Conservation (phyloP, 495 filamentous ascomycete genomes). For the Stereocaulon alpinum region DNA sequence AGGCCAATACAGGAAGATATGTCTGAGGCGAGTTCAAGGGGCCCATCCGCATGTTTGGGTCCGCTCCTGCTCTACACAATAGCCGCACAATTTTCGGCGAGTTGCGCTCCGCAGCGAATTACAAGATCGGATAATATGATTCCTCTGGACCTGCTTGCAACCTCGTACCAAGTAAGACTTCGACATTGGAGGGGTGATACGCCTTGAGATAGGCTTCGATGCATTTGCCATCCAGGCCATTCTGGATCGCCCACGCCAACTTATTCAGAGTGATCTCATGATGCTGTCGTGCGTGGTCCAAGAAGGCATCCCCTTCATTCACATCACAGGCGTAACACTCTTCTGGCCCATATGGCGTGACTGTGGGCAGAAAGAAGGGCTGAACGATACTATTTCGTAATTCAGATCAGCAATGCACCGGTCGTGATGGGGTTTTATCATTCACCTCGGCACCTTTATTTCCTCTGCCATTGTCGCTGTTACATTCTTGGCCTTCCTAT, state of each 20-base stretch:
- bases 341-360: not conserved
- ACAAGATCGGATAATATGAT: conserved; percentile 9
- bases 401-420: too few species aligned
- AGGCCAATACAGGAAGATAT: conserved; percentile 8
- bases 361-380: conserved; percentile 5
- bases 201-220: conserved; percentile 14
- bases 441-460: too few species aligned
- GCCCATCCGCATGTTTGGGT: not conserved
- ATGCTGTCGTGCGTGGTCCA: conserved; percentile 10
- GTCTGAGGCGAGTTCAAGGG: not conserved
- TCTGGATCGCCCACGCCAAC: conserved; percentile 16
- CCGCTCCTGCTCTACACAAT: conserved; percentile 15
- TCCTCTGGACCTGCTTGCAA: not conserved
- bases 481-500: too few species aligned
- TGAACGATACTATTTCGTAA: not conserved
- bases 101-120: conserved; percentile 18
- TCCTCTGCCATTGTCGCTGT: too few species aligned
- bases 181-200: not conserved
- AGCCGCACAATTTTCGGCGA: conserved; percentile 12
- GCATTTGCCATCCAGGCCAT: conserved; percentile 5
- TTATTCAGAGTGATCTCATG: not conserved
- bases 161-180: not conserved
- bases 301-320: not conserved
- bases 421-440: too few species aligned
- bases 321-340: not conserved